phyloP scores from a whole-genome alignment of 768 basidiomycete genomes.

The Termitomyces sp. region DNA sequence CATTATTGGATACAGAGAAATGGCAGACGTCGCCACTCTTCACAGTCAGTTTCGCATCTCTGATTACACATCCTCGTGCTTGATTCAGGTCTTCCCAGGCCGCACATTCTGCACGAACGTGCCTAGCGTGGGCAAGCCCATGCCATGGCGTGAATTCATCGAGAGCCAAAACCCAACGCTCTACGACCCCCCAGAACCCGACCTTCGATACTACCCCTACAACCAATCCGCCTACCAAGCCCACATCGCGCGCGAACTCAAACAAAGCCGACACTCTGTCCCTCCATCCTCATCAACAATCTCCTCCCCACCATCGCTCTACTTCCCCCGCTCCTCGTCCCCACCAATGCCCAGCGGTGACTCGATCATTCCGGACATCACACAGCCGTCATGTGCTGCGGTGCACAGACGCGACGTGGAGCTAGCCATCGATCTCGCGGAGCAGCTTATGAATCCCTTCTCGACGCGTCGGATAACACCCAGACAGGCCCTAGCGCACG shows the following conservation, averaged over 20 bases:
- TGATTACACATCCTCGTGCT: not conserved
- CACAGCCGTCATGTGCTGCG: conserved; percentile 18
- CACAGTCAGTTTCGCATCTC: conserved; percentile 63
- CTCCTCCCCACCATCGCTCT: conserved; percentile 17
- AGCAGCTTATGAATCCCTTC: conserved; percentile 69
- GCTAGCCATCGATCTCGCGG: conserved; percentile 69
- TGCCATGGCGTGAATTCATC: conserved; percentile 70
- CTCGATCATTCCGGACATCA: not conserved
- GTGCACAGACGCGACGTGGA: conserved; percentile 53
- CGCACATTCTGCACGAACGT: conserved; percentile 90
- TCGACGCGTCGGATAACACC: conserved; percentile 76
- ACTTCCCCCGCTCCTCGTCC: conserved; percentile 13
- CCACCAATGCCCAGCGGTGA: conserved; percentile 7
- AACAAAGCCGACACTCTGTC: conserved; percentile 15
- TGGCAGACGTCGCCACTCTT: conserved; percentile 81
- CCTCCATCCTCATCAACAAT: conserved; percentile 30
- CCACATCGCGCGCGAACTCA: conserved; percentile 16
- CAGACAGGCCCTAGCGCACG: conserved; percentile 67
- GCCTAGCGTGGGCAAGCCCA: conserved; percentile 65
- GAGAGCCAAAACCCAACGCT: conserved; percentile 71
- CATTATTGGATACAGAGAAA: conserved; percentile 74
- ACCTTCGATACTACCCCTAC: conserved; percentile 53
- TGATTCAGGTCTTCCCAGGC: conserved; percentile 38
- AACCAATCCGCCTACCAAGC: conserved; percentile 22
- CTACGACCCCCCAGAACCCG: conserved; percentile 42